Evolutionary conservation across 2,329 filamentous ascomycete species (phyloP), one percentile per base, ranked within the genome.

Genomic region (Paradendryphiella salina): DNA sequence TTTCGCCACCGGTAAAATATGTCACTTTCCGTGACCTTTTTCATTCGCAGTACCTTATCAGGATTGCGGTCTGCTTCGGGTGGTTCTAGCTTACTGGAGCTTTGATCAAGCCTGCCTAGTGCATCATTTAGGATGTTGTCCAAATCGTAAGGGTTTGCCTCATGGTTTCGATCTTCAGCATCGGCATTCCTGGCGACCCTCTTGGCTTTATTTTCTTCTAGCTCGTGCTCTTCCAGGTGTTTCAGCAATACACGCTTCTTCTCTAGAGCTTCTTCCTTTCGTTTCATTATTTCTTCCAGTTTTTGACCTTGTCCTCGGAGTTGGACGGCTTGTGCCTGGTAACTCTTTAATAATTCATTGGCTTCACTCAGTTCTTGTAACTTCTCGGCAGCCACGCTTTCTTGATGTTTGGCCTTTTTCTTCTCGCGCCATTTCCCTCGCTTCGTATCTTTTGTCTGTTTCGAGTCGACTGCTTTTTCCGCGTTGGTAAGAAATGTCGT

Each of bases 111-210:
- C 28, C 15, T 49, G 3, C 4, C 2, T 13, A 56, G 2, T 2
- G 53, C 53, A 10, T 50, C 17, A 15, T 47, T 26, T 2, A 56
- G 23, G 7, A 56, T 40, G 7, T 39, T 28, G 20, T 46, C 46
- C 13, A 56, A 17, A 20, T 26, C 26, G 5, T 32, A 6, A 2
- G 7, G 6, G 1, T 29, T 11, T 15, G 3, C 14, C 6, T 13
- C 8, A 8, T 39, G 11, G 11, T 21, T 10, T 10, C 28, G 14
- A 17, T 9, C 2, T 2, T 29, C 28, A 5, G 21, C 5, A 2
- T 38, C n/a, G 2, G 23, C 21, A 10, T 21, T 3, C 15, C 13
- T 52, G 0, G 4, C 3, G 1, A 34, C 7, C 0, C 28, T 35
- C n/a, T n/a, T 38, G 0, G 42, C 34, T n/a, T 28, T 20, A 8